Evolutionary conservation across 192 early-diverging fungal species (phyloP), one percentile per base, ranked within the genome.

Genomic region (Podila minutissima): DNA sequence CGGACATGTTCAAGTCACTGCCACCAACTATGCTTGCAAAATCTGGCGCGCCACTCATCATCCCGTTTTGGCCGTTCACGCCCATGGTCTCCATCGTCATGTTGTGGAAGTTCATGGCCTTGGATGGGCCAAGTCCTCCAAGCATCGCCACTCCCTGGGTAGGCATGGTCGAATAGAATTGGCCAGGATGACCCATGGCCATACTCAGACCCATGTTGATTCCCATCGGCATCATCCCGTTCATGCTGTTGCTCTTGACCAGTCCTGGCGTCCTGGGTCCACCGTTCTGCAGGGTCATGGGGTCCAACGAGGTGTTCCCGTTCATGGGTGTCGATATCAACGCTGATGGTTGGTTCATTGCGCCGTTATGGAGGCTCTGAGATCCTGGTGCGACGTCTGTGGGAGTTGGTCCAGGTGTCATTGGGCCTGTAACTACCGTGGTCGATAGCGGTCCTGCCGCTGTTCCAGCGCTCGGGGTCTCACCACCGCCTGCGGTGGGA

Each of bases 401-500:
- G 20, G 53, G 20, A 2, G 24, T 55, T 55, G 53, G 24, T 55
- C 53, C 53, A 10, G 53, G n/a, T 55, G 53, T 55, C 53, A 55
- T 55, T 24, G 53, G 24, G 6, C 53, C 53, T 24, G 53, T 55
- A 7, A 55, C 53, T 55, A 26, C 22, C 8, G 53, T 55, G 1
- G 53, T n/a, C 24, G n/a, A n/a, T 55, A 55, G 53, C 24, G 53
- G 24, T 55, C 53, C 53, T 26, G 53, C 53, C 53, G 24, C 24
- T 55, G 53, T 55, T 26, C 24, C 53, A 11, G 53, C 24, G 53
- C 11, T 55, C 24, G 22, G 24, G 53, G 53, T 55, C 24, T 55
- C 24, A 26, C 53, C 53, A 55, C 53, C 53, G 53, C 53, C 53
- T 55, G 53, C 53, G 24, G 53, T 55, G 53, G 53, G 24, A 55